These are phyloP conservation scores for Vicia faba DNA, from an alignment of 306 rosid genomes.

Conservation along the genomic window DNA sequence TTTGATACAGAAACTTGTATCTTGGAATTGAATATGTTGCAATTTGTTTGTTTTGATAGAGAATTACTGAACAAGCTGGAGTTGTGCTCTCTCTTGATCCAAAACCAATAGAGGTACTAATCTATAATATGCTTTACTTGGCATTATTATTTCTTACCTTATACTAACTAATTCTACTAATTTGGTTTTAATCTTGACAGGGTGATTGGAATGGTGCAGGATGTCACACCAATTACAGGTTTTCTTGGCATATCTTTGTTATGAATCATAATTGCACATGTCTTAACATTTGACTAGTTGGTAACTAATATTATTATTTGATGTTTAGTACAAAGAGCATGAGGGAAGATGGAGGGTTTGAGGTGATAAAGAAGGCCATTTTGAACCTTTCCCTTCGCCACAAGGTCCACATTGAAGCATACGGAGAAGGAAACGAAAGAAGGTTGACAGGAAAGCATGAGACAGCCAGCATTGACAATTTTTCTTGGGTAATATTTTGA, in stretches of 20 bases:
- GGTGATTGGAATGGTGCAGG: conserved; percentile 99
- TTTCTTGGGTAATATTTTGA: conserved; percentile 77
- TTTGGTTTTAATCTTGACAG: conserved; percentile 46
- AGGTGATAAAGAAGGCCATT: conserved; percentile 90
- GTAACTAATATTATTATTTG: conserved; percentile 28
- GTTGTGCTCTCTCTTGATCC: conserved; percentile 96
- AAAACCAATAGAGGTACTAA: conserved; percentile 86
- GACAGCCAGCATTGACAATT: conserved; percentile 80
- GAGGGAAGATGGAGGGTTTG: conserved; percentile 97
- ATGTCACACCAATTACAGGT: conserved; percentile 98
- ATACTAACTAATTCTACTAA: neutral
- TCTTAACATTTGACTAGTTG: conserved; percentile 8
- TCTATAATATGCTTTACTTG: conserved; percentile 1
- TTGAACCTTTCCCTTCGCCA: conserved; percentile 96
- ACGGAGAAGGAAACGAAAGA: conserved; percentile 99
- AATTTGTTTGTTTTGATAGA: conserved; percentile 54
- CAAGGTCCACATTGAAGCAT: conserved; percentile 77
- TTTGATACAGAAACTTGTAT: conserved; percentile 27
- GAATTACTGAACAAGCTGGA: conserved; percentile 99
- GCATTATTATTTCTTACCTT: conserved; percentile 7
- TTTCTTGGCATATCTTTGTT: conserved; percentile 16
- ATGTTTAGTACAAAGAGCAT: conserved; percentile 86
- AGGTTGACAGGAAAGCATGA: conserved; percentile 98
- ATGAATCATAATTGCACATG: conserved; percentile 24
- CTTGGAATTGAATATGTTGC: conserved; percentile 20